Conservation (phyloP, 208 protist genomes). For the Leishmania gerbilli region DNA sequence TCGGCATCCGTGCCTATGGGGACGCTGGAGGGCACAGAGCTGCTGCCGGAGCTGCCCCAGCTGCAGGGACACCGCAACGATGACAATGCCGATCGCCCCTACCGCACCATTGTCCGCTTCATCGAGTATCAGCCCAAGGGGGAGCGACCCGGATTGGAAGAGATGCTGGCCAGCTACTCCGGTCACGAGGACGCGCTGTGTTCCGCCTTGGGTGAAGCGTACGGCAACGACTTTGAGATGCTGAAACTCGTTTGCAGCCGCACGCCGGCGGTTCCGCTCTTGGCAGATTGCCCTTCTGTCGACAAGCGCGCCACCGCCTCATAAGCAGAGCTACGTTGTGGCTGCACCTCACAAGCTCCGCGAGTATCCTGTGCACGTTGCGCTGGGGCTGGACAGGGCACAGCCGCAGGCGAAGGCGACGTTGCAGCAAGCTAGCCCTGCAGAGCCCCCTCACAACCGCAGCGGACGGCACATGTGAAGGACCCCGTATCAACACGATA, state of each 20-base stretch:
- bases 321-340: slow-evolving; percentile 4
- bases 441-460: neutral
- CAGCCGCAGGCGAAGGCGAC: neutral
- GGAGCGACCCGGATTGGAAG: slow-evolving; percentile 42
- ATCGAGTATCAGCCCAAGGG: slow-evolving; percentile 58
- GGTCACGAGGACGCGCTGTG: slow-evolving; percentile 75
- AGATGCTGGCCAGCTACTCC: slow-evolving; percentile 59
- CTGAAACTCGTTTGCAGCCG: slow-evolving; percentile 25
- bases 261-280: slow-evolving; percentile 13
- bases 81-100: slow-evolving; percentile 41
- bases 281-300: slow-evolving; percentile 4
- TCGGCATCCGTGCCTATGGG: neutral
- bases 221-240: slow-evolving; percentile 63
- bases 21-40: slow-evolving; percentile 68
- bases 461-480: neutral
- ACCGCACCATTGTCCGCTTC: slow-evolving; percentile 70
- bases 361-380: neutral
- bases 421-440: neutral
- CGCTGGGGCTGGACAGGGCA: neutral
- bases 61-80: slow-evolving; percentile 57
- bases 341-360: neutral
- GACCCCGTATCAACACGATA: neutral
- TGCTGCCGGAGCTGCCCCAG: slow-evolving; percentile 60
- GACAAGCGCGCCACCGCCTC: slow-evolving; percentile 2
- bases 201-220: slow-evolving; percentile 53